A percentile compares a stretch with the other conserved stretches of the same genome.
phyloP scores from a whole-genome alignment of 306 rosid genomes.

The Cercis canadensis region DNA sequence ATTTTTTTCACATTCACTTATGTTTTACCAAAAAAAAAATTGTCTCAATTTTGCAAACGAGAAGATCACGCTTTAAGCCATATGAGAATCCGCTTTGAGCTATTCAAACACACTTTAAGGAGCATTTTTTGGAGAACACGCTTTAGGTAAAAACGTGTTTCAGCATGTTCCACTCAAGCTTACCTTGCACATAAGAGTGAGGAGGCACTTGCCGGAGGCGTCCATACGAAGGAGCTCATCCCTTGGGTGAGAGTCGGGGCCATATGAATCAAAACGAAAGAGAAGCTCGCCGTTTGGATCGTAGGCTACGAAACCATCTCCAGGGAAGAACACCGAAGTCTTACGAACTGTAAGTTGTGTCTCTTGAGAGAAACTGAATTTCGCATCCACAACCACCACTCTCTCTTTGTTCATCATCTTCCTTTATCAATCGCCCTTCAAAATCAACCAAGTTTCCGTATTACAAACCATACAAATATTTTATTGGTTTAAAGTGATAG shows the following conservation, averaged over 20 bases:
- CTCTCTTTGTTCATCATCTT: slow-evolving; percentile 21
- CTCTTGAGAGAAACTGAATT: slow-evolving; percentile 29
- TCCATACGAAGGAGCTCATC: slow-evolving; percentile 44
- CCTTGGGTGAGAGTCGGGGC: slow-evolving; percentile 26
- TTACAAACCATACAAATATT: too few relatives aligned
- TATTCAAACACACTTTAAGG: too few relatives aligned
- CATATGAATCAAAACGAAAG: slow-evolving; percentile 38
- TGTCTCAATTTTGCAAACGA: too few relatives aligned
- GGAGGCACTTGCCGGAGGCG: slow-evolving; percentile 36
- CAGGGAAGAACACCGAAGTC: slow-evolving; percentile 42
- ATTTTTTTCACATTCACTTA: too few relatives aligned
- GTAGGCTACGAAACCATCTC: slow-evolving; percentile 43
- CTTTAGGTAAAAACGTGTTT: too few relatives aligned
- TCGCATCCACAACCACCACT: slow-evolving; percentile 24
- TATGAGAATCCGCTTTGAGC: too few relatives aligned
- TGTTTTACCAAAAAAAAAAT: too few relatives aligned
- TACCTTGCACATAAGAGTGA: slow-evolving; percentile 38
- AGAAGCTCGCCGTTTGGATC: slow-evolving; percentile 25
- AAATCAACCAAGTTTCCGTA: too few relatives aligned
- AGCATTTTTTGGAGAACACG: too few relatives aligned
- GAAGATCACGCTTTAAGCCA: too few relatives aligned
- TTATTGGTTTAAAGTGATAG: too few relatives aligned
- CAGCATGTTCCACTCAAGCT: too few relatives aligned
- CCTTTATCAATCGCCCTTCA: neutral
- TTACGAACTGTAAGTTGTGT: slow-evolving; percentile 44